These are phyloP conservation scores for Citrus cavaleriei DNA, from an alignment of 345 rosid genomes.

Conservation along the genomic window DNA sequence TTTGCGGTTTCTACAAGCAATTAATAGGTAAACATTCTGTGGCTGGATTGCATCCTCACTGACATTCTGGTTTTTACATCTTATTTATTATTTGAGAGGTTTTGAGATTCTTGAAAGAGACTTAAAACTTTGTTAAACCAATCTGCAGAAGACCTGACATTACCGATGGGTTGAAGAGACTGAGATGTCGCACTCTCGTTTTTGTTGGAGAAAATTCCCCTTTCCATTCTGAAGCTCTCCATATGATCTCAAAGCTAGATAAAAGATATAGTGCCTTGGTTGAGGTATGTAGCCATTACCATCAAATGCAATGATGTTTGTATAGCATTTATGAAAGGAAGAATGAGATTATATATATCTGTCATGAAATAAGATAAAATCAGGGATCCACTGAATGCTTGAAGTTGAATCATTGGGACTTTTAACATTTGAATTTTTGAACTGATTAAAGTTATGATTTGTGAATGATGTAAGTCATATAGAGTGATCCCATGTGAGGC, in stretches of 20 bases:
- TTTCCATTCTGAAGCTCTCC: conserved; percentile 84
- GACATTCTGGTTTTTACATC: neutral
- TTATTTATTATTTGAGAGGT: neutral
- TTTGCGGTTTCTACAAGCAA: conserved; percentile 63
- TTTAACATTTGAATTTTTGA: neutral
- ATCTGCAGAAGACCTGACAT: conserved; percentile 81
- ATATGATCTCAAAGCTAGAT: conserved; percentile 79
- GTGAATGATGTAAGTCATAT: neutral
- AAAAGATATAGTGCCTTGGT: conserved; percentile 86
- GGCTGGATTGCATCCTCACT: neutral
- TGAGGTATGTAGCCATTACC: conserved; percentile 47
- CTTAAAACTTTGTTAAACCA: neutral
- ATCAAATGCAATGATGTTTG: neutral
- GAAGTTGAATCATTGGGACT: neutral
- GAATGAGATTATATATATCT: neutral
- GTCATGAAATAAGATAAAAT: neutral
- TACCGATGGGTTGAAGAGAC: conserved; percentile 59
- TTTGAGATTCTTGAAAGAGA: neutral
- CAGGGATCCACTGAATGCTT: neutral
- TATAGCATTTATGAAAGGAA: neutral
- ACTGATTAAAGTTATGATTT: neutral
- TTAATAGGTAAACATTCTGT: conserved; percentile 34
- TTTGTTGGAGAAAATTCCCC: conserved; percentile 91
- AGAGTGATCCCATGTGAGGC: neutral
- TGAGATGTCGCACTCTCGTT: conserved; percentile 81